Percentiles rank a stretch among this genome's conserved stretches.
These are phyloP conservation scores for Aphanomyces cochlioides DNA, from an alignment of 352 stramenopile genomes.

Conservation along the genomic window DNA sequence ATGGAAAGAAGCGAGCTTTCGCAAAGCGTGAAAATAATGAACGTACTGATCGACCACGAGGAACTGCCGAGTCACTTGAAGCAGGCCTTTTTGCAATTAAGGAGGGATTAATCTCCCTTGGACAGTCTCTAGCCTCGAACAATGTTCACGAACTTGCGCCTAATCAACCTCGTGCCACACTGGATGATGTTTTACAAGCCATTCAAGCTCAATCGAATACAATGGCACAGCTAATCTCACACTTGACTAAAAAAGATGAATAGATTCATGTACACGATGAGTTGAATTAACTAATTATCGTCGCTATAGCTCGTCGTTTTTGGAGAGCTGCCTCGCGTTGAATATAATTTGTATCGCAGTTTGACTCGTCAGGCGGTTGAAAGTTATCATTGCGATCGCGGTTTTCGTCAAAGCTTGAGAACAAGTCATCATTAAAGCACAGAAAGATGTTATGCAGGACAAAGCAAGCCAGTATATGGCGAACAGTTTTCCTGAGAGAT, in stretches of 20 bases:
- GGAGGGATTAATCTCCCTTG: conserved; percentile 6
- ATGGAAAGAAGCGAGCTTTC: no score
- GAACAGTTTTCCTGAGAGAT: not conserved
- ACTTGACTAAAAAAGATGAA: not conserved
- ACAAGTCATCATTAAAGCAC: not conserved
- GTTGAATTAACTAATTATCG: not conserved
- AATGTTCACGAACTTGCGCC: not conserved
- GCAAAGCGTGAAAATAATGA: no score
- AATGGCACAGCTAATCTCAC: not conserved
- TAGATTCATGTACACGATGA: not conserved
- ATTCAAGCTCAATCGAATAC: conserved; percentile 12
- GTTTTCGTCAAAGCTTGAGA: not conserved
- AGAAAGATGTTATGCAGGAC: conserved; percentile 16
- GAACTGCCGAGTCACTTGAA: conserved; percentile 11
- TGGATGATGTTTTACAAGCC: conserved; percentile 7
- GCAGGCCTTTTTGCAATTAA: not conserved
- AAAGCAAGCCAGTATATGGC: not conserved
- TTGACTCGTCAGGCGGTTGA: not conserved
- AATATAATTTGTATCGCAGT: conserved; percentile 10
- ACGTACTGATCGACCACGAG: no score
- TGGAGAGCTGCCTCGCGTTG: not conserved
- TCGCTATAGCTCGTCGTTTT: conserved; percentile 3
- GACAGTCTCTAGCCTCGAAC: not conserved
- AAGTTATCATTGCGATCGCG: conserved; percentile 9
- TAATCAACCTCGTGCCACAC: not conserved